Evolutionary conservation across 2,329 filamentous ascomycete species (phyloP).

Genomic region (Neofusicoccum umdonicola): DNA sequence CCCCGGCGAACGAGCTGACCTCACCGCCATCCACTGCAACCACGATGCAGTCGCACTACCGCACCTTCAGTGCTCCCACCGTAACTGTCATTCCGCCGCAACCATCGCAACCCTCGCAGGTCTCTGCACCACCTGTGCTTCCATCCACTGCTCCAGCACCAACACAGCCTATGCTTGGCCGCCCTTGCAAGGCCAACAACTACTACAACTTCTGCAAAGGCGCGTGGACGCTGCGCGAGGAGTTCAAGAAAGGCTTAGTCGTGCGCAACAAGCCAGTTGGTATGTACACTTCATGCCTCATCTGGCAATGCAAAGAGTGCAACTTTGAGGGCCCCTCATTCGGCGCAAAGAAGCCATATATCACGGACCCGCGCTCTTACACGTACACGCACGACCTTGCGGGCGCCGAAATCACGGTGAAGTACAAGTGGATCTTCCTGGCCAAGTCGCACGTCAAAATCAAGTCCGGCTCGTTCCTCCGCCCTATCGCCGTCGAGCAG

Average conservation of each 20-base stretch:
- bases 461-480: constrained; percentile 13
- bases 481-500: background rate
- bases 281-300: constrained; percentile 33
- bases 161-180: constrained; percentile 22
- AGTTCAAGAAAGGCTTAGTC: constrained; percentile 31
- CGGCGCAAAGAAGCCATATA: constrained; percentile 22
- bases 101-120: background rate
- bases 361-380: constrained; percentile 31
- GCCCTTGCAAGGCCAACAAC: constrained; percentile 39
- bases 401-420: background rate
- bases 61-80: background rate
- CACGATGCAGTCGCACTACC: constrained; percentile 6
- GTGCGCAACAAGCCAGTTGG: constrained; percentile 33
- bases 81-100: constrained; percentile 8
- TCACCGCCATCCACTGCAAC: background rate
- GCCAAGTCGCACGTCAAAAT: constrained; percentile 36
- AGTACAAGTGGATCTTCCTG: constrained; percentile 40
- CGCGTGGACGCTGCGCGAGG: constrained; percentile 36
- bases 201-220: constrained; percentile 45
- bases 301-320: constrained; percentile 37
- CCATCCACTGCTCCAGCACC: constrained; percentile 12
- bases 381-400: constrained; percentile 4
- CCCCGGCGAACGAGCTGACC: background rate
- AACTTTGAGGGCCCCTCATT: constrained; percentile 34
- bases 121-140: constrained; percentile 29